These are phyloP conservation scores for Conringia planisiliqua DNA, from an alignment of 345 rosid species.

Conservation along the genomic window DNA sequence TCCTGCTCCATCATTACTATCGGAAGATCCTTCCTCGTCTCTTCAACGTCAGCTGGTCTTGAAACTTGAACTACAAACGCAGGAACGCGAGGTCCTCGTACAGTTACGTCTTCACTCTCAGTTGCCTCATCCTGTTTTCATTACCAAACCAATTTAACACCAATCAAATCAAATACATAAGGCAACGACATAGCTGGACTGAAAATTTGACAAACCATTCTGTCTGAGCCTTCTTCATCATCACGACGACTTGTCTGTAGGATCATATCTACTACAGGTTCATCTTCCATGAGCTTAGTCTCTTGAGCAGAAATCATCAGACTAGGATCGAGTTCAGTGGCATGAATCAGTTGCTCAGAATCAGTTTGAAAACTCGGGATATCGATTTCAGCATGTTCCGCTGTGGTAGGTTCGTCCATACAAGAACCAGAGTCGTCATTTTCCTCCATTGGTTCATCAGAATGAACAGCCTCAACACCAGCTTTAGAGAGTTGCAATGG, in stretches of 20 bases:
- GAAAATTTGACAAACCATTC: background rate
- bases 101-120: constrained; percentile 25
- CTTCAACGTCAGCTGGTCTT: constrained; percentile 71
- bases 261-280: background rate
- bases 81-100: constrained; percentile 21
- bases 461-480: constrained; percentile 42
- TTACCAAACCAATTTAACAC: constrained; percentile 6
- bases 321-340: constrained; percentile 10
- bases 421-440: too few species aligned
- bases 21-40: constrained; percentile 77
- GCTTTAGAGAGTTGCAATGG: constrained; percentile 55
- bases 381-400: background rate
- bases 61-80: constrained; percentile 67
- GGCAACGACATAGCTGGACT: background rate
- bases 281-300: constrained; percentile 7
- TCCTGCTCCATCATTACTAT: constrained; percentile 99
- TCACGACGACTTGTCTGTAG: background rate
- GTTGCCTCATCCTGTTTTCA: constrained; percentile 37
- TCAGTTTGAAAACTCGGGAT: background rate
- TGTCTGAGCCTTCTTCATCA: background rate
- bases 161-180: background rate
- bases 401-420: too few species aligned
- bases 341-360: background rate
- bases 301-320: constrained; percentile 31
- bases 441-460: background rate